Base-by-base conservation (phyloP, 192 early-diverging fungal species). In the Funneliformis mosseae region DNA sequence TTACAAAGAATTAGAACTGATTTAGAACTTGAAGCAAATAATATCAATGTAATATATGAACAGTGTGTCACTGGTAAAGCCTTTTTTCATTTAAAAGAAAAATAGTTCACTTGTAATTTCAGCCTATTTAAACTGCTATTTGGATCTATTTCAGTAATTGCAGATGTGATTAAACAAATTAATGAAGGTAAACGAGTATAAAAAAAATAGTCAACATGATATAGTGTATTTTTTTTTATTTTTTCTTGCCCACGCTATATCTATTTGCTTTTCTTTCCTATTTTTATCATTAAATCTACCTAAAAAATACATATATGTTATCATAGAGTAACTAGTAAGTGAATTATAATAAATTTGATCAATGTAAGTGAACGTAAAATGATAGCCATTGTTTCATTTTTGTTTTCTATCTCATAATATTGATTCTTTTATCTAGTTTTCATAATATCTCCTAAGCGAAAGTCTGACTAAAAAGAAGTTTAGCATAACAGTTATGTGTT, bases 31-130 rank as follows among this genome's bases (percentile, higher is more conserved):
- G 72, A 74, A 59, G 72, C 50, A 4, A 27, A 38, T 33, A 48
- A 74, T 74, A 74, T 74, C 18, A 60, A 27, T 59, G 27, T 74
- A 27, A 59, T 74, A 74, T 74, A 74, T 74, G 50, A 55, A 28
- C 72, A 74, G 67, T 8, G 11, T 11, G 39, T 68, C 66, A 41
- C 66, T 23, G 66, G 66, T 68, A 28, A 41, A 5, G 66, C 66
- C 39, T 68, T 68, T 14, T 27, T 69, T 33, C 8, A 18, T 33
- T 33, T 69, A 16, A 69, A 28, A 11, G 14, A 38, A 42, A 28
- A 69, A 28, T 1, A 69, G 28, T 4, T 69, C 28, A 38, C 59
- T 60, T n/a, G n/a, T 60, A 12, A 60, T 21, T 60, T 10, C 14
- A 12, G 14, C 59, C 59, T 12, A n/a, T 60, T 60, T 12, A 60